Conservation (phyloP, 2,329 filamentous ascomycete genomes). For the Colletotrichum truncatum region DNA sequence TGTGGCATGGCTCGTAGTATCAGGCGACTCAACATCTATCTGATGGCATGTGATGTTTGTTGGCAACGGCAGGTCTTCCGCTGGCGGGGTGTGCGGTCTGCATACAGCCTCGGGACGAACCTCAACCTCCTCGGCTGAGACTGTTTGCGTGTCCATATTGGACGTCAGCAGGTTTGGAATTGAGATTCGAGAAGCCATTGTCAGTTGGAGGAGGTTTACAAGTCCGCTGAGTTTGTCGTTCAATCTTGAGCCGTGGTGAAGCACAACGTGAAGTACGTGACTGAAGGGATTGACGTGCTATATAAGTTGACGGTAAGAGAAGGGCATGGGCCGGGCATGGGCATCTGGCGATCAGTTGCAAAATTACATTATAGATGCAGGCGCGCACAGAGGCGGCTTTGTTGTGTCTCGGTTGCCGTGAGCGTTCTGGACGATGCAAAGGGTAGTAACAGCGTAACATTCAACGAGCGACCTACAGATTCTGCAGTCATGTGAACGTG, state of each 20-base stretch:
- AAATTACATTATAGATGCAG: not conserved
- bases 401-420: not conserved
- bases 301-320: not conserved
- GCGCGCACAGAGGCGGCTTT: not conserved
- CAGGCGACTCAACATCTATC: not conserved
- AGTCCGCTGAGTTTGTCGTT: not conserved
- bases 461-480: too few relatives aligned
- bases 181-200: not conserved
- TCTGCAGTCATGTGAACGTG: not conserved
- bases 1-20: not conserved
- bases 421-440: not conserved
- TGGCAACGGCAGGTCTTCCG: not conserved
- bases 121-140: not conserved
- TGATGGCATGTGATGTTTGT: not conserved
- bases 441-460: too few relatives aligned
- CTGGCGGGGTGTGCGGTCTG: not conserved
- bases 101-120: not conserved
- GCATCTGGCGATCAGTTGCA: not conserved
- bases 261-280: not conserved
- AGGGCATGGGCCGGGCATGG: too few relatives aligned
- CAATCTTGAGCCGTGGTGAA: not conserved
- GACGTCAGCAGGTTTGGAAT: not conserved
- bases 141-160: not conserved
- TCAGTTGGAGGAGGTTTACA: not conserved
- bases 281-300: not conserved